Evolutionary conservation across 345 rosid species (phyloP).

Genomic region (Sisymbrium irio): DNA sequence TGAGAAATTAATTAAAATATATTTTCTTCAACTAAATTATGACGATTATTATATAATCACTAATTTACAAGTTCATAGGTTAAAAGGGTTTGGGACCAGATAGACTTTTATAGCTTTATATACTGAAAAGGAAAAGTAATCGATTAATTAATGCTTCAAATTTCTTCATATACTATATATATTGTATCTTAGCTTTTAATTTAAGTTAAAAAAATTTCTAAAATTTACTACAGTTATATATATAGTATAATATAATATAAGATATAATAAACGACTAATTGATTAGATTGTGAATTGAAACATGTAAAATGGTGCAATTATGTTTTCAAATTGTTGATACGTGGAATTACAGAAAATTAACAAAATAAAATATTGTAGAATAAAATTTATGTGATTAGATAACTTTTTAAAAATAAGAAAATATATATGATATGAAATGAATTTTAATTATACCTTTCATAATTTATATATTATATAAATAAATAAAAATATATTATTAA

Average conservation of each 20-base stretch:
- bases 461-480: no score
- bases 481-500: no score
- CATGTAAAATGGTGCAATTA: no score
- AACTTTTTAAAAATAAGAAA: no score
- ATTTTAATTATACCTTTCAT: no score
- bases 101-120: conserved; percentile 18
- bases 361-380: no score
- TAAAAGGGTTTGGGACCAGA: conserved; percentile 30
- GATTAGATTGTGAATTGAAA: background rate
- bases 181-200: conserved; percentile 33
- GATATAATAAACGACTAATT: background rate
- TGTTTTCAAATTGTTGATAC: no score
- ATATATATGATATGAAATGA: no score
- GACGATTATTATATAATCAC: conserved; percentile 21
- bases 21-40: conserved; percentile 23
- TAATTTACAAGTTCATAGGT: conserved; percentile 21
- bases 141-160: conserved; percentile 21
- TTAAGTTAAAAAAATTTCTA: no score
- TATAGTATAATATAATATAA: background rate
- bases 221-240: background rate
- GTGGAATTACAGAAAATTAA: no score
- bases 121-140: conserved; percentile 11
- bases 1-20: no score
- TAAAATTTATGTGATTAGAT: no score
- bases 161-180: conserved; percentile 26